A percentile compares a stretch with the other conserved stretches of the same genome.
Evolutionary conservation across 2,329 filamentous ascomycete species (phyloP).

Genomic region (Verticillium nubilum): DNA sequence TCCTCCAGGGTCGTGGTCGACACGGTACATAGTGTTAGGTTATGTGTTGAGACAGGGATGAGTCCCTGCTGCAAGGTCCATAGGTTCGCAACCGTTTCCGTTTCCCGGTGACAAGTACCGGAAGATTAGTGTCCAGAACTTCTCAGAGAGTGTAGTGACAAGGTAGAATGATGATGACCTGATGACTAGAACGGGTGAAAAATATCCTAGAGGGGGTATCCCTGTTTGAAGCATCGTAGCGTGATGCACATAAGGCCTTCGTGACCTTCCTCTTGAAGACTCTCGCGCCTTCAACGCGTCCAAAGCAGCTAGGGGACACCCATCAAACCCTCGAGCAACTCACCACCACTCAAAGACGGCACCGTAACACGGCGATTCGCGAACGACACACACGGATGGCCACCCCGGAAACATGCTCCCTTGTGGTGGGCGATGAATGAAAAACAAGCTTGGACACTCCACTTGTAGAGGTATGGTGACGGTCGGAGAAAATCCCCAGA

Average conservation of each 20-base stretch:
- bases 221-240: neutral
- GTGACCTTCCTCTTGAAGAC: neutral
- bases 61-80: neutral
- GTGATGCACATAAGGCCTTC: neutral
- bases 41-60: neutral
- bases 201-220: neutral
- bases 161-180: neutral
- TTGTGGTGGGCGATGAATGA: neutral
- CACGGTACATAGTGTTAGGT: neutral
- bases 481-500: neutral
- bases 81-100: neutral
- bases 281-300: neutral
- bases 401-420: neutral
- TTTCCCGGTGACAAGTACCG: neutral
- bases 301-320: neutral
- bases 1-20: neutral
- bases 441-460: neutral
- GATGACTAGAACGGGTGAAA: neutral
- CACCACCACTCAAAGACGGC: neutral
- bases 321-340: neutral
- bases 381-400: neutral
- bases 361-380: neutral
- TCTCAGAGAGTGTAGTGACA: neutral
- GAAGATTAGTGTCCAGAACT: neutral
- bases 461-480: neutral